phyloP scores from a whole-genome alignment of 2,329 filamentous ascomycete species.

The Nigrospora sphaerica region DNA sequence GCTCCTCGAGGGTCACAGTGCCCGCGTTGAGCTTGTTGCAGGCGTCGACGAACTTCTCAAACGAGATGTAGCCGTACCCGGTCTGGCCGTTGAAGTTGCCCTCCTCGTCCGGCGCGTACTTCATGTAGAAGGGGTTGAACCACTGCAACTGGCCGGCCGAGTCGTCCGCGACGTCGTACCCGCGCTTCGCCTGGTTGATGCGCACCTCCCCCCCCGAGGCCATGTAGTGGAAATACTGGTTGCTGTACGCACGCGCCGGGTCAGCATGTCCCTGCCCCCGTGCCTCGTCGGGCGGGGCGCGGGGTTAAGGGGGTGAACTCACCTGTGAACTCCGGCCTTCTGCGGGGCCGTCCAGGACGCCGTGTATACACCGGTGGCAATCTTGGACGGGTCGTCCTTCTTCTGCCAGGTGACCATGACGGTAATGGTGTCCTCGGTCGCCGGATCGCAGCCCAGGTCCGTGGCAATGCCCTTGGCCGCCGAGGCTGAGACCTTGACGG shows the following conservation, averaged over 20 bases:
- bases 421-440: slow-evolving; percentile 90
- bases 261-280: too few relatives aligned
- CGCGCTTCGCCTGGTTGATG: slow-evolving; percentile 87
- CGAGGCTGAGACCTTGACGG: slow-evolving; percentile 71
- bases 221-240: slow-evolving; percentile 96
- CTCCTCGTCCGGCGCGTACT: slow-evolving; percentile 88
- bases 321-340: slow-evolving; percentile 83
- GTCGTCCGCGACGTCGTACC: slow-evolving; percentile 92
- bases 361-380: slow-evolving; percentile 84
- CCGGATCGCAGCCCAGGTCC: slow-evolving; percentile 67
- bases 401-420: slow-evolving; percentile 84
- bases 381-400: slow-evolving; percentile 58
- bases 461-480: slow-evolving; percentile 74
- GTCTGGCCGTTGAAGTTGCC: slow-evolving; percentile 89
- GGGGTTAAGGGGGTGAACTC: background rate
- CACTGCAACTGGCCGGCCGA: slow-evolving; percentile 62
- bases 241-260: slow-evolving; percentile 23
- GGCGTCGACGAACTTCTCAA: slow-evolving; percentile 93
- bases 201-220: slow-evolving; percentile 77
- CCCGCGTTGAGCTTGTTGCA: slow-evolving; percentile 73
- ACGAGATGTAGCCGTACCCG: slow-evolving; percentile 88
- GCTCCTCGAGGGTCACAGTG: slow-evolving; percentile 60
- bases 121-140: slow-evolving; percentile 96
- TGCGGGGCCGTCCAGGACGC: slow-evolving; percentile 92
- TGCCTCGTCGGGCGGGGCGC: too few relatives aligned